A percentile compares a stretch with the other conserved stretches of the same genome.
These are phyloP conservation scores for Guadua angustifolia DNA, from an alignment of 176 grass and related monocot genomes.

Conservation along the genomic window DNA sequence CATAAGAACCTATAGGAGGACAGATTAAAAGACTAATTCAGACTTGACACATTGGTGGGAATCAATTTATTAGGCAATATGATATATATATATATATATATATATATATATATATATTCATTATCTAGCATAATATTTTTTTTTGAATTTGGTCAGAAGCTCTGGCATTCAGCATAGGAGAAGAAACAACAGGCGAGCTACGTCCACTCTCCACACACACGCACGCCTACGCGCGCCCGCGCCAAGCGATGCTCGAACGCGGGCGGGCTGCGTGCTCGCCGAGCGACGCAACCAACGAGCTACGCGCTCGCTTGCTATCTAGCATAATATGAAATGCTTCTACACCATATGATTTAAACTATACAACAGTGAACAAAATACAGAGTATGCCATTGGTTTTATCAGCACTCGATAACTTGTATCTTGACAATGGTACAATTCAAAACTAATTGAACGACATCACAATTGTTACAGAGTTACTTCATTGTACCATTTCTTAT, in stretches of 20 bases:
- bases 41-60: neutral
- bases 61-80: neutral
- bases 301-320: no score
- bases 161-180: no score
- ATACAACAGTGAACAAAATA: neutral
- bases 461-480: neutral
- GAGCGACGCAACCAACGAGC: no score
- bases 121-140: neutral
- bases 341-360: neutral
- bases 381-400: neutral
- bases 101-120: conserved; percentile 19
- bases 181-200: no score
- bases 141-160: no score
- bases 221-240: no score
- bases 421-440: neutral
- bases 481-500: neutral
- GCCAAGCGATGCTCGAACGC: no score
- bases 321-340: conserved; percentile 10
- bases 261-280: no score
- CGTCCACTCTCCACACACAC: no score
- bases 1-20: neutral
- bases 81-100: conserved; percentile 22
- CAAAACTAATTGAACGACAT: conserved; percentile 13
- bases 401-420: neutral
- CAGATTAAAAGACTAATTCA: neutral